Base-by-base conservation (phyloP, 345 rosid genomes). In the Corymbia maculata region DNA sequence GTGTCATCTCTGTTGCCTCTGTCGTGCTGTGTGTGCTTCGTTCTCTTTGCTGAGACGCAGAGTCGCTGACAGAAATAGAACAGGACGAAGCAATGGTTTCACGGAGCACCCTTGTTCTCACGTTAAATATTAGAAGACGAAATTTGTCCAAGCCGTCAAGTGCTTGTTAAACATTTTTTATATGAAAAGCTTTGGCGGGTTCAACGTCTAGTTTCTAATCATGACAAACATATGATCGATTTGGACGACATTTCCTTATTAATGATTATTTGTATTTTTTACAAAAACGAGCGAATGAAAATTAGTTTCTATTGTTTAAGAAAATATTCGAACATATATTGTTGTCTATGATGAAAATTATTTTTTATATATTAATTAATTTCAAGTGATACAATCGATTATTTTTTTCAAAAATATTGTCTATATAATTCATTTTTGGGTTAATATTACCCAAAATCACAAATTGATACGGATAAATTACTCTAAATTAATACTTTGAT, bases 241-340 rank as follows among this genome's bases (percentile, higher is more conserved):
- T 66, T 66, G 44, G 42, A 66, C n/a, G 7, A 30, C 19, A 30
- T 68, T 16, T 68, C 36, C 21, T 4, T 68, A 30, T 15, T 4
- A 15, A 68, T 30, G 19, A 7, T 68, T 32, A 4, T 9, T 15
- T 30, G 21, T 68, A 15, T 32, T 6, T 30, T 10, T 68, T 16
- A 8, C 8, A 3, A 30, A 66, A 32, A 68, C 2, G 6, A 68
- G 44, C 4, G 12, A 68, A 32, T 3, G 0, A 32, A 68, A 68
- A 68, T 15, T n/a, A 30, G 5, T 66, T 14, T 14, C 6, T 36
- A 7, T 66, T 0, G 9, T 30, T 4, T 7, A 30, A 0, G 0
- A 1, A 15, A 30, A 30, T 30, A 2, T 66, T 66, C 30, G 30
- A 10, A 30, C 3, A 66, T 14, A 8, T 14, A 66, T 30, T 66